These are phyloP conservation scores for Lyophyllum atratum DNA, from an alignment of 768 basidiomycete species.

Conservation along the genomic window DNA sequence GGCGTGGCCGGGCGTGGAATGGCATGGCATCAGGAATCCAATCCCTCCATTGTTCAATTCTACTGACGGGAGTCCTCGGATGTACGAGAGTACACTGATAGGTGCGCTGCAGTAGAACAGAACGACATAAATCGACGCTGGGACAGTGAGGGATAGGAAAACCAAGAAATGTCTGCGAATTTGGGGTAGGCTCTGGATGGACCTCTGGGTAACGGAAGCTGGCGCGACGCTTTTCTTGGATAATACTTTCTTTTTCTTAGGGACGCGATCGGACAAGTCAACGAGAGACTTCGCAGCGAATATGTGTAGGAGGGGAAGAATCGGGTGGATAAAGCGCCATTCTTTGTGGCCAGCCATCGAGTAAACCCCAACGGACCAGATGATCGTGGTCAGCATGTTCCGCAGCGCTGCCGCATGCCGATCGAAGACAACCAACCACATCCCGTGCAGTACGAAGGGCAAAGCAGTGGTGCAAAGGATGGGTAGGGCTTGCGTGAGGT, in stretches of 20 bases:
- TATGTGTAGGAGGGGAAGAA: conserved; percentile 82
- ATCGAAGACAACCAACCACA: conserved; percentile 37
- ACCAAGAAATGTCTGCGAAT: conserved; percentile 36
- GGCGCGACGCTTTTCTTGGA: neutral
- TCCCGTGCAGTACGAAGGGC: conserved; percentile 72
- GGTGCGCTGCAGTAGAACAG: conserved; percentile 81
- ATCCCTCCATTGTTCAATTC: conserved; percentile 50
- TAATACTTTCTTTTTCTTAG: conserved; percentile 5
- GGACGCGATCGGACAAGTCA: conserved; percentile 35
- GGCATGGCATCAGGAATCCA: conserved; percentile 93
- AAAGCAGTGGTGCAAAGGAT: conserved; percentile 73
- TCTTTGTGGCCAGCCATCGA: conserved; percentile 93
- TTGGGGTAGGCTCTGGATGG: conserved; percentile 24
- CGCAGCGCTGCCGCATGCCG: conserved; percentile 31
- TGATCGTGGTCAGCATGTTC: conserved; percentile 49
- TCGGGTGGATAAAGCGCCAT: conserved; percentile 94
- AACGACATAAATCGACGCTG: conserved; percentile 68
- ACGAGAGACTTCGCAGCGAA: conserved; percentile 75
- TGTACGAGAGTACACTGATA: conserved; percentile 69
- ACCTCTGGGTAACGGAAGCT: neutral
- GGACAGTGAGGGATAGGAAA: conserved; percentile 56
- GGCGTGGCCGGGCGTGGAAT: conserved; percentile 92
- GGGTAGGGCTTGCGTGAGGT: conserved; percentile 83
- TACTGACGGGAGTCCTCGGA: conserved; percentile 53
- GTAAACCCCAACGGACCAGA: conserved; percentile 69